phyloP scores from a whole-genome alignment of 2,329 filamentous ascomycete species.

The Penicillium sp. region DNA sequence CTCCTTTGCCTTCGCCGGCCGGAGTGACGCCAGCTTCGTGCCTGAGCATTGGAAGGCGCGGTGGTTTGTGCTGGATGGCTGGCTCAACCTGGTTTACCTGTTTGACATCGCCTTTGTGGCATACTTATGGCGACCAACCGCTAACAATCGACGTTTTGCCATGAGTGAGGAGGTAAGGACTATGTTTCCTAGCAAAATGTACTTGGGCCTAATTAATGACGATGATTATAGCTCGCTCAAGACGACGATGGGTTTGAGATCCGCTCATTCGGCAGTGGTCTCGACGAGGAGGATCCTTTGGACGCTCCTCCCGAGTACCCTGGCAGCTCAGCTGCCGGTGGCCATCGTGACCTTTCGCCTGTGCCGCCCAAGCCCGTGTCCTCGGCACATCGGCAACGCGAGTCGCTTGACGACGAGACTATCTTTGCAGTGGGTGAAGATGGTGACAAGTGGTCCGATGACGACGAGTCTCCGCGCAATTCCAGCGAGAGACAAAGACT shows the following conservation, averaged over 20 bases:
- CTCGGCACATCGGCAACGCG: constrained; percentile 51
- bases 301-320: constrained; percentile 36
- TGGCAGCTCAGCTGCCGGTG: constrained; percentile 31
- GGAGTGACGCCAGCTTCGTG: constrained; percentile 80
- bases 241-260: constrained; percentile 99
- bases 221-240: constrained; percentile 68
- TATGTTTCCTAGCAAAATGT: neutral
- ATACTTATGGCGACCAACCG: constrained; percentile 93
- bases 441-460: constrained; percentile 75
- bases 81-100: constrained; percentile 95
- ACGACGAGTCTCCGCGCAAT: constrained; percentile 54
- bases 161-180: constrained; percentile 86
- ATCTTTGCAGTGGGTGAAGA: constrained; percentile 90
- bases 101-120: constrained; percentile 89
- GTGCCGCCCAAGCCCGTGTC: constrained; percentile 52
- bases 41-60: constrained; percentile 95
- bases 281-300: constrained; percentile 61
- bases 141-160: constrained; percentile 93
- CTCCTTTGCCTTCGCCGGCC: constrained; percentile 88
- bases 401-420: constrained; percentile 80
- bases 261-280: constrained; percentile 76
- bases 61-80: constrained; percentile 97
- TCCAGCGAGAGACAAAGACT: constrained; percentile 53
- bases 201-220: constrained; percentile 29
- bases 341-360: constrained; percentile 39